Conservation (phyloP, 2,329 filamentous ascomycete species). For the Pseudocercospora vitis region DNA sequence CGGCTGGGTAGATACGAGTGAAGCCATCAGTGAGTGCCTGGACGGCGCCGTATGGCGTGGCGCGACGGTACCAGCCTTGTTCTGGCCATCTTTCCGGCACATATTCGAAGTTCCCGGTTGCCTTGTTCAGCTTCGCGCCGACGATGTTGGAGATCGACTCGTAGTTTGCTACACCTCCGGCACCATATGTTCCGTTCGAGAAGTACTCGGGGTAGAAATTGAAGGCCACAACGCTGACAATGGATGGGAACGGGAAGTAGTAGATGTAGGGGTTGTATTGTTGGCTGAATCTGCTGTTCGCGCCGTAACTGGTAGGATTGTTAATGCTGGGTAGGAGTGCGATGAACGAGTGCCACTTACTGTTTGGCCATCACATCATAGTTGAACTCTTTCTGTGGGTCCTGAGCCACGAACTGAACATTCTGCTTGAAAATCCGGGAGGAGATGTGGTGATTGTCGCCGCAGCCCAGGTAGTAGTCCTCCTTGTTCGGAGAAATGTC, state of each 20-base stretch:
- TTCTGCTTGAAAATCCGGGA: slow-evolving; percentile 36
- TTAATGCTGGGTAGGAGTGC: no score
- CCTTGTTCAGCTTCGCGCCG: slow-evolving; percentile 29
- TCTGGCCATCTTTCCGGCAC: slow-evolving; percentile 34
- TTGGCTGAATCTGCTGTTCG: slow-evolving; percentile 25
- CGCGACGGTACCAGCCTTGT: slow-evolving; percentile 35
- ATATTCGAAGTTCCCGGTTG: slow-evolving; percentile 33
- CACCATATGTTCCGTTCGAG: slow-evolving; percentile 41
- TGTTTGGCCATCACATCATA: slow-evolving; percentile 33
- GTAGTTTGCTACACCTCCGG: slow-evolving; percentile 40
- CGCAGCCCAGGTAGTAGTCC: slow-evolving; percentile 40
- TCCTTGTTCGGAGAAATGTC: slow-evolving; percentile 36
- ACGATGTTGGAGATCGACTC: slow-evolving; percentile 35
- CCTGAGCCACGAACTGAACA: slow-evolving; percentile 26
- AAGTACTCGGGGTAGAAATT: slow-evolving; percentile 37
- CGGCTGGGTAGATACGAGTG: slow-evolving; percentile 36
- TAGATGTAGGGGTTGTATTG: slow-evolving; percentile 37
- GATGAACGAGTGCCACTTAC: slow-evolving; percentile 21
- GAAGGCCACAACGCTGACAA: slow-evolving; percentile 34
- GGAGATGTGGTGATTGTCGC: slow-evolving; percentile 37
- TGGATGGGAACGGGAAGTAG: slow-evolving; percentile 38
- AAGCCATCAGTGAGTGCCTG: slow-evolving; percentile 38
- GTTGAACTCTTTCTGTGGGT: slow-evolving; percentile 30
- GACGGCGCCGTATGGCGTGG: slow-evolving; percentile 32
- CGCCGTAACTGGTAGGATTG: slow-evolving; percentile 15